Percentiles rank a stretch among this genome's conserved stretches.
Evolutionary conservation across 1,284 basidiomycete species (phyloP).

Genomic region (Cerrena zonata): DNA sequence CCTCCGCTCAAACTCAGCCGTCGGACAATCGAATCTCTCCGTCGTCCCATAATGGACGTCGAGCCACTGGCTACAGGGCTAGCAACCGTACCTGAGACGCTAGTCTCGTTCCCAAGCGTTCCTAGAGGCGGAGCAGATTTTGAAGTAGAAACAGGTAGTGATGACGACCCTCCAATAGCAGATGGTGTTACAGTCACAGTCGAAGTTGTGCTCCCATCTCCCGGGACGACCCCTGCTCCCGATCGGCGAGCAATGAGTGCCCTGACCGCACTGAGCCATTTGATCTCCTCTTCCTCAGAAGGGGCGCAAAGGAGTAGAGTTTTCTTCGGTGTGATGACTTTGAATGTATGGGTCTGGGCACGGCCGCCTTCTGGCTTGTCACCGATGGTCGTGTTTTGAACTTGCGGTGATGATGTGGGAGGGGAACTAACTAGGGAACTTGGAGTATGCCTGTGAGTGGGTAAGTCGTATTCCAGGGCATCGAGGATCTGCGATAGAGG

Average conservation of each 20-base stretch:
- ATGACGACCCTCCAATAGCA: background rate
- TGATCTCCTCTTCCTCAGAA: conserved; percentile 95
- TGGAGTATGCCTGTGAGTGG: conserved; percentile 29
- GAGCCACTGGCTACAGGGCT: too few species aligned
- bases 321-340: conserved; percentile 92
- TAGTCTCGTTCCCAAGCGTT: conserved; percentile 1
- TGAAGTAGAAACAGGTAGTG: conserved; percentile 8
- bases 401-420: conserved; percentile 31
- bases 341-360: conserved; percentile 68
- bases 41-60: conserved; percentile 7
- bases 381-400: conserved; percentile 26
- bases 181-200: conserved; percentile 14
- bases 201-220: conserved; percentile 24
- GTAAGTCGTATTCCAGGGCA: conserved; percentile 81
- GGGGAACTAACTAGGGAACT: conserved; percentile 22
- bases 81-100: conserved; percentile 3
- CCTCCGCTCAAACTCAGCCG: conserved; percentile 27
- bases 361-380: conserved; percentile 40
- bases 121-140: background rate
- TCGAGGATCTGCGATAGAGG: conserved; percentile 84
- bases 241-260: conserved; percentile 77
- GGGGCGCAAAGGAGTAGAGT: conserved; percentile 89
- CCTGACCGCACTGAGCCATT: conserved; percentile 91
- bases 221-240: conserved; percentile 40
- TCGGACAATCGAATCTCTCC: conserved; percentile 25